Evolutionary conservation across 1,284 basidiomycete genomes (phyloP).

Genomic region (Ustilago nuda): DNA sequence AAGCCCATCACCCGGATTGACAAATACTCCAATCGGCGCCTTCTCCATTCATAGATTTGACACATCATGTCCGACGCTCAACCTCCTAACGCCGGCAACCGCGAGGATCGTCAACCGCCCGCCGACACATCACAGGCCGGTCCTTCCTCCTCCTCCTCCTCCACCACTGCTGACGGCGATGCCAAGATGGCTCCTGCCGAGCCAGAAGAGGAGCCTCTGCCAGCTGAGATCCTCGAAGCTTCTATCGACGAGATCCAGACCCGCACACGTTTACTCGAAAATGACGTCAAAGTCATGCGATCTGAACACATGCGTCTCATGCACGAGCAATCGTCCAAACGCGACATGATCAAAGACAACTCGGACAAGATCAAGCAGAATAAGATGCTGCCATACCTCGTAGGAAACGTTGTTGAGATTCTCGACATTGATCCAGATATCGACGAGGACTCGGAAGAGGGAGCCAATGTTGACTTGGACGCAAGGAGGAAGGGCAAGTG

Average conservation of each 20-base stretch:
- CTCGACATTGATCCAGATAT: slow-evolving; percentile 90
- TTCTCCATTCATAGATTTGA: neutral
- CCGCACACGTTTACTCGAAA: slow-evolving; percentile 66
- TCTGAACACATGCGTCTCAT: slow-evolving; percentile 85
- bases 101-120: slow-evolving; percentile 25
- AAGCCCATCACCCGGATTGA: no score
- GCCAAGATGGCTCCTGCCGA: slow-evolving; percentile 48
- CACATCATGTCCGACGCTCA: slow-evolving; percentile 46
- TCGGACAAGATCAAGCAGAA: slow-evolving; percentile 99
- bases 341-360: slow-evolving; percentile 98
- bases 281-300: slow-evolving; percentile 68
- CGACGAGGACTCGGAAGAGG: slow-evolving; percentile 82
- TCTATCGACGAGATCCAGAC: slow-evolving; percentile 65
- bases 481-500: slow-evolving; percentile 96
- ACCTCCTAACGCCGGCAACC: slow-evolving; percentile 24
- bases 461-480: slow-evolving; percentile 91
- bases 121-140: slow-evolving; percentile 22
- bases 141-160: slow-evolving; percentile 44
- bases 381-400: slow-evolving; percentile 97
- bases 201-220: slow-evolving; percentile 51
- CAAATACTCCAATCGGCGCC: neutral
- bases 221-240: slow-evolving; percentile 64
- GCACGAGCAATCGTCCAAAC: slow-evolving; percentile 95
- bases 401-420: slow-evolving; percentile 87
- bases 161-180: slow-evolving; percentile 41